Percentiles rank a stretch among this genome's conserved stretches.
phyloP scores from a whole-genome alignment of 495 filamentous ascomycete genomes.

The Sporormia fimetaria region DNA sequence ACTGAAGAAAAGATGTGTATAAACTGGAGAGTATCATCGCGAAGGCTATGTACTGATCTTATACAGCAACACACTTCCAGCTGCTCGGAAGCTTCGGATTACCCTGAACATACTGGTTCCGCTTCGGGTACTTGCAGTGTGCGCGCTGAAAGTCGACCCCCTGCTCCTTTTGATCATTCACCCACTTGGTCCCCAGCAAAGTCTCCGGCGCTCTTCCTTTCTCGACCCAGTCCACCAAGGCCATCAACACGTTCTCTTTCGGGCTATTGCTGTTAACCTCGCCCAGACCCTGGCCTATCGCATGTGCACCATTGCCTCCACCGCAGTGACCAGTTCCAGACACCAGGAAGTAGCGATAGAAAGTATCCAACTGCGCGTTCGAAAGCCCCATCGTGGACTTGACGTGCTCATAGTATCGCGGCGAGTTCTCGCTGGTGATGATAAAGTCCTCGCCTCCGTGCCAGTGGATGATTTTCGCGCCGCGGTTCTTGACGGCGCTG shows the following conservation, averaged over 20 bases:
- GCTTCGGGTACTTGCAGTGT: slow-evolving; percentile 19
- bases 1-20: too few relatives aligned
- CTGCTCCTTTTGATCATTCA: slow-evolving; percentile 7
- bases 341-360: slow-evolving; percentile 51
- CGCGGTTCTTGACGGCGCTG: slow-evolving; percentile 18
- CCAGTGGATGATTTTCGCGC: slow-evolving; percentile 29
- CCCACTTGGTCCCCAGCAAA: slow-evolving; percentile 13
- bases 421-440: slow-evolving; percentile 23
- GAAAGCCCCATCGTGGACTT: slow-evolving; percentile 35
- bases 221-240: slow-evolving; percentile 53
- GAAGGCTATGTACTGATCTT: too few relatives aligned
- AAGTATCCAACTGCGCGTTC: slow-evolving; percentile 40
- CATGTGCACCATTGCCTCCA: slow-evolving; percentile 43
- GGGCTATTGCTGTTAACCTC: slow-evolving; percentile 13
- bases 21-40: too few relatives aligned
- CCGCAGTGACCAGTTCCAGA: slow-evolving; percentile 46
- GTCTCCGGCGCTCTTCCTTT: slow-evolving; percentile 42
- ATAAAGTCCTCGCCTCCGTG: slow-evolving; percentile 27
- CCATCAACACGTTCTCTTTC: slow-evolving; percentile 28
- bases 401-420: slow-evolving; percentile 34
- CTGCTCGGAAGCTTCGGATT: slow-evolving; percentile 30
- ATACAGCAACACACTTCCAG: slow-evolving; percentile 40
- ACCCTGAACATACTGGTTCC: slow-evolving; percentile 33
- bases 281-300: slow-evolving; percentile 38
- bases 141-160: slow-evolving; percentile 11